A percentile compares a stretch with the other conserved stretches of the same genome.
These are phyloP conservation scores for Clavispora carvajalis DNA, from an alignment of 805 yeast species.

Conservation along the genomic window DNA sequence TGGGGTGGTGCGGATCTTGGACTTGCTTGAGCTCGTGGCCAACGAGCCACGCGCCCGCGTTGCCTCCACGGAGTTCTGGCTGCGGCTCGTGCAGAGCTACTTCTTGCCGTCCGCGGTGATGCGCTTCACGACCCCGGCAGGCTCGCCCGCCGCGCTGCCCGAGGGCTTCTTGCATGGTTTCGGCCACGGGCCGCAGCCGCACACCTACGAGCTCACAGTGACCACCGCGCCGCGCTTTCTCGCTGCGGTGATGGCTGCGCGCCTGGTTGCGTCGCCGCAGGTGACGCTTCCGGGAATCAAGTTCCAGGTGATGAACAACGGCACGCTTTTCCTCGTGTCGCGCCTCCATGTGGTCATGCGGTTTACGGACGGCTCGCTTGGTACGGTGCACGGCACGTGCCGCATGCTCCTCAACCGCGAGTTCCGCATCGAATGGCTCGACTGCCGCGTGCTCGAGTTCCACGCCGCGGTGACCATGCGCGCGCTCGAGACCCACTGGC, in stretches of 20 bases:
- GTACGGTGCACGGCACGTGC: constrained; percentile 55
- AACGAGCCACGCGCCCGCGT: constrained; percentile 28
- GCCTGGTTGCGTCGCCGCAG: constrained; percentile 26
- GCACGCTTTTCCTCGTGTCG: constrained; percentile 31
- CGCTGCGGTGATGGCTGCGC: constrained; percentile 46
- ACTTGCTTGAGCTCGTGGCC: constrained; percentile 34
- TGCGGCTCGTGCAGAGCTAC: constrained; percentile 26
- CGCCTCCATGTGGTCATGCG: constrained; percentile 25
- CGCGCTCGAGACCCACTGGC: constrained; percentile 26
- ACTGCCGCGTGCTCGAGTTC: constrained; percentile 39
- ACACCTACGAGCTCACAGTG: constrained; percentile 58
- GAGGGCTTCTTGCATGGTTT: constrained; percentile 2
- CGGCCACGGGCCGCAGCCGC: background rate
- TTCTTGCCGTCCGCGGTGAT: constrained; percentile 28
- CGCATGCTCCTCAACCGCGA: constrained; percentile 59
- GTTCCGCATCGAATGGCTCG: constrained; percentile 68
- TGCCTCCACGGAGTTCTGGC: constrained; percentile 33
- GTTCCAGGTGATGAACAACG: constrained; percentile 37
- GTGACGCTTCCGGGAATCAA: constrained; percentile 32
- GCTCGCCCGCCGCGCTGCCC: background rate
- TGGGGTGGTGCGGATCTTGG: constrained; percentile 35
- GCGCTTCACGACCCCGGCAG: constrained; percentile 23
- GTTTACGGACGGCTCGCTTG: constrained; percentile 67
- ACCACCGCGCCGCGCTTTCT: constrained; percentile 62
- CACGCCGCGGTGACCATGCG: constrained; percentile 21